Conservation (phyloP, 805 yeast genomes). For the Jamesozyma spencerorum region DNA sequence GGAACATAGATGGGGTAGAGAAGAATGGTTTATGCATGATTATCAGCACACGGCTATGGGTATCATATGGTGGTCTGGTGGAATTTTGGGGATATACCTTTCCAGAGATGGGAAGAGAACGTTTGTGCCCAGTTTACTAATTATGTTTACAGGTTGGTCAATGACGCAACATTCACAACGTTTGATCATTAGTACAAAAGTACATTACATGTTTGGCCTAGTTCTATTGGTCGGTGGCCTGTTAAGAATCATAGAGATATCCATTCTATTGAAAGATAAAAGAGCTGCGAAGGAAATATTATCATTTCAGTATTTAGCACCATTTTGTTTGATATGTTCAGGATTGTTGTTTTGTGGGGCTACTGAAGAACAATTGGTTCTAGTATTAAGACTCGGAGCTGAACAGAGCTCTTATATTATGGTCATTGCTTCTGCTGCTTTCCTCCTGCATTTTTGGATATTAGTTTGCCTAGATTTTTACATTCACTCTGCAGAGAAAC, state of each 20-base stretch:
- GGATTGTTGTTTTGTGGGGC: conserved; percentile 90
- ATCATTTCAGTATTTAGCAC: conserved; percentile 80
- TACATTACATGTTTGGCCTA: conserved; percentile 79
- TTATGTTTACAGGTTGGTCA: conserved; percentile 86
- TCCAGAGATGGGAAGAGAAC: conserved; percentile 60
- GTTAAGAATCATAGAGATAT: conserved; percentile 67
- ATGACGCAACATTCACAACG: conserved; percentile 86
- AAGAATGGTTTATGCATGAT: conserved; percentile 86
- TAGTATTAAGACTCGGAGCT: conserved; percentile 66
- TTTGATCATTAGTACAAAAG: conserved; percentile 68
- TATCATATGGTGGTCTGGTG: conserved; percentile 93
- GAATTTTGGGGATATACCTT: conserved; percentile 71
- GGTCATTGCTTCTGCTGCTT: conserved; percentile 62
- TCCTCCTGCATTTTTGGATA: conserved; percentile 59
- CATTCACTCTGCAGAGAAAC: conserved; percentile 30
- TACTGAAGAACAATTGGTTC: conserved; percentile 71
- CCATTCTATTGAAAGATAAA: conserved; percentile 62
- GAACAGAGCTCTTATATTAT: conserved; percentile 80
- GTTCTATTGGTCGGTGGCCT: conserved; percentile 73
- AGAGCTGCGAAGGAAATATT: conserved; percentile 40
- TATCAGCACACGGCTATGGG: conserved; percentile 97
- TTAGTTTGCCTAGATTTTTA: conserved; percentile 52
- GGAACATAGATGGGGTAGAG: conserved; percentile 89
- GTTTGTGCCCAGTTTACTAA: conserved; percentile 70
- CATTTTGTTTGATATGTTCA: conserved; percentile 66